Conservation (phyloP, 2,329 filamentous ascomycete species). For the Aureobasidium musti region DNA sequence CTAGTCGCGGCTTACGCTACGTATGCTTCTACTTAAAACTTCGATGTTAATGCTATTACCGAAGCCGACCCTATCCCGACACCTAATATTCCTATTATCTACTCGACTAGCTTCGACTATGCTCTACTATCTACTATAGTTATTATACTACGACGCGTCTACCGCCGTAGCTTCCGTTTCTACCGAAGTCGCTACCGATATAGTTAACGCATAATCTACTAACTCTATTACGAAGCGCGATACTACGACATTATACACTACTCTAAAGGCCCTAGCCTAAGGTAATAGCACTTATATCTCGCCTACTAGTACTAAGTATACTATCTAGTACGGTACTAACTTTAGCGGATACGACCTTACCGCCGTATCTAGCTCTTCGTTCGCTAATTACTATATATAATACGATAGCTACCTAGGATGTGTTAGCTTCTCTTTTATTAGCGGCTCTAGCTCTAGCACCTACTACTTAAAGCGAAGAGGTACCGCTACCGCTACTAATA, state of each 20-base stretch:
- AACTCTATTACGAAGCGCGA: background rate
- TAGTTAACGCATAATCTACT: background rate
- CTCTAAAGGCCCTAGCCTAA: background rate
- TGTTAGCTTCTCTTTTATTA: constrained; percentile 12
- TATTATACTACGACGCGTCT: background rate
- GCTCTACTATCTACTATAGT: background rate
- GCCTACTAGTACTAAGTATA: background rate
- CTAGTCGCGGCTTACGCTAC: background rate
- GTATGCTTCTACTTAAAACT: background rate
- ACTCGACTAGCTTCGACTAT: background rate
- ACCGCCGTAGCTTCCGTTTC: background rate
- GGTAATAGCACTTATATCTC: background rate
- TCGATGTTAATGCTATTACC: background rate
- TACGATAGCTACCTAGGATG: constrained; percentile 20
- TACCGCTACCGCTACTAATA: background rate
- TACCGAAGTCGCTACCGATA: background rate
- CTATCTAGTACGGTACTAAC: constrained; percentile 7
- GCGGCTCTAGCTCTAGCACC: constrained; percentile 15
- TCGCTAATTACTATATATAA: constrained; percentile 9
- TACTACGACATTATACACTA: background rate
- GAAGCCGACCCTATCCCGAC: background rate
- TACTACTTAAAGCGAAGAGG: constrained; percentile 23
- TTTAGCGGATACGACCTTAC: constrained; percentile 14
- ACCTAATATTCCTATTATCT: background rate
- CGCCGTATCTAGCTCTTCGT: background rate